Evolutionary conservation across 495 filamentous ascomycete species (phyloP), one percentile per base, ranked within the genome.

Genomic region (Trichoderma reesei): DNA sequence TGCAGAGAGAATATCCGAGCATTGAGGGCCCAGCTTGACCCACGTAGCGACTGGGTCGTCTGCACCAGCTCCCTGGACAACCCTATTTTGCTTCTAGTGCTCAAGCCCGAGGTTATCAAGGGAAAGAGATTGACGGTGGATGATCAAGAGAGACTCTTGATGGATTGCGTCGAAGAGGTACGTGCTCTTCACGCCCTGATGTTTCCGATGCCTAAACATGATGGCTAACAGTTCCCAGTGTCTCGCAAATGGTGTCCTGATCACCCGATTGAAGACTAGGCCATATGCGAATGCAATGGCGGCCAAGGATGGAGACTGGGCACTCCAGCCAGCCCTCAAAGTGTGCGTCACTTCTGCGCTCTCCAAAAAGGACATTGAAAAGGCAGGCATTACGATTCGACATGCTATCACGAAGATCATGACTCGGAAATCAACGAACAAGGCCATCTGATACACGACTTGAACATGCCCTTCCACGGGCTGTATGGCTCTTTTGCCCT

Each of bases 81-180:
- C 67, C 94, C 94, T 0, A 76, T 96, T 59, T 84, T 95, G 79
- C 74, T 98, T 3, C 77, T 97, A 46, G 85, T 87, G n/a, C 74
- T 98, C 60, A 96, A 95, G 80, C 82, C 85, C 8, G 91, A 96
- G 61, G 84, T 96, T 34, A 77, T 94, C 63, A 77, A 81, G n/a
- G 84, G 86, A 1, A 86, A 87, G 71, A 83, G 80, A 62, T 73
- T 92, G 54, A 82, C 79, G 8, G 72, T 82, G 4, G 82, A 84
- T 37, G 92, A 96, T 68, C 91, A 97, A 75, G 91, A 96, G 73
- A 82, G 84, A 64, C 67, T 98, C 56, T 76, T 99, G 66, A 88
- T 95, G 72, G 94, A 99, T 72, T 83, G 88, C 66, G 90, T 96
- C 13, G 94, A 99, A 68, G 94, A 99, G 87, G 92, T 95, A 79